Base-by-base conservation (phyloP, 306 rosid genomes). In the Lupinus albus region DNA sequence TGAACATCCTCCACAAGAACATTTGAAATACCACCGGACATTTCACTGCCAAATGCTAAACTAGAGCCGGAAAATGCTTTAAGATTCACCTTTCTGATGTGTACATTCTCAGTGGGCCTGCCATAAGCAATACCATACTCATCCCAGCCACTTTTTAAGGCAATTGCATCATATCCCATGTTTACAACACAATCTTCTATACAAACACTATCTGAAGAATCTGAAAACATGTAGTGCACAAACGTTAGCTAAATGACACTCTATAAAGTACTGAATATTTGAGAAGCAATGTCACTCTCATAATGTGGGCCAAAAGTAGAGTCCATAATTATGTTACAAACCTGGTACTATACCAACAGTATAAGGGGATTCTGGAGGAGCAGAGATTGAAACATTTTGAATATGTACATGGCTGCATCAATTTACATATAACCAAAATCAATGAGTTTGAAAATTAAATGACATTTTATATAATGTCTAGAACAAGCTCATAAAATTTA, bases 141-240 rank as follows among this genome's bases (percentile, higher is more conserved):
- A 65, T 94, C 97, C 99, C 99, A 94, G 46, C 99, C 99, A 80
- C 99, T 94, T 87, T 90, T 90, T 20, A 94, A 86, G 20, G 88
- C 83, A 56, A 94, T 94, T 67, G 96, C 92, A 70, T 94, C 99
- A 70, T 80, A 81, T 20, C 99, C 99, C 62, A 82, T 78, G 59
- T 71, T 53, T 41, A 94, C 78, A 57, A 60, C 78, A 83, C 97
- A 85, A 76, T 87, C 96, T 85, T 94, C 96, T 76, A 90, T 80
- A 80, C 99, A 90, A 71, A 94, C 97, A 78, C 44, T 73, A 76
- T 85, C 84, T 54, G 96, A 90, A 70, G 99, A 90, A 83, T 94
- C 99, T 94, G 89, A 68, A 89, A 83, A 77, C 32, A 76, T 18
- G 11, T 42, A 61, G 55, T 44, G 50, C 79, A 62, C 50, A 75